These are phyloP conservation scores for Penicillium paneum DNA, from an alignment of 2,329 filamentous ascomycete species.

Conservation along the genomic window DNA sequence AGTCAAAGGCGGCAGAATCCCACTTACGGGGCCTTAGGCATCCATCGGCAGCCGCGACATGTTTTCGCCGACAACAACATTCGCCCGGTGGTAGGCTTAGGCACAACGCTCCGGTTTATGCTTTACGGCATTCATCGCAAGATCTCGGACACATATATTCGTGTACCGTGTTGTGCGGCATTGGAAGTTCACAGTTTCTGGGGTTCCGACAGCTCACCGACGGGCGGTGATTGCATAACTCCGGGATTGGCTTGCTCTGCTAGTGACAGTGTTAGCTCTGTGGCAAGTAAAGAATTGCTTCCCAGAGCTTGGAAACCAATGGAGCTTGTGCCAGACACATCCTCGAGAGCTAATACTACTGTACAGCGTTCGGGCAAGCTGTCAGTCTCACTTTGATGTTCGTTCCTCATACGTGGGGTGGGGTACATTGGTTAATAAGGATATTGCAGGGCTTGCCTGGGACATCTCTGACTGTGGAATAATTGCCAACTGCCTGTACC, in stretches of 20 bases:
- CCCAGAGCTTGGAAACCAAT: not conserved
- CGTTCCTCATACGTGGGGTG: not conserved
- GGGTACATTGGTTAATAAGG: not conserved
- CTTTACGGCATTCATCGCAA: not conserved
- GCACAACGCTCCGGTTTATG: not conserved
- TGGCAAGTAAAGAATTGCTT: not conserved
- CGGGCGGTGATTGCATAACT: not conserved
- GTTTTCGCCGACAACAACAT: slow-evolving; percentile 11
- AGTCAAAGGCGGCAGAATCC: slow-evolving; percentile 3
- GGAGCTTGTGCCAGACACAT: not conserved
- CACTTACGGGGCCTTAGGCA: slow-evolving; percentile 5
- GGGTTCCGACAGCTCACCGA: not conserved
- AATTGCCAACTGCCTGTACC: not conserved
- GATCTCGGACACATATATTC: not conserved
- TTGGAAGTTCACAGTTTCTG: not conserved
- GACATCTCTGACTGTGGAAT: not conserved
- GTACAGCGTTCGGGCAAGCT: not conserved
- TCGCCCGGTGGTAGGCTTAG: not conserved
- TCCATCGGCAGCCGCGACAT: slow-evolving; percentile 7
- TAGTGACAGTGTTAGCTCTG: not conserved
- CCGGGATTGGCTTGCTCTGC: not conserved
- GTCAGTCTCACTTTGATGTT: not conserved
- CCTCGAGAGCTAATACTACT: not conserved
- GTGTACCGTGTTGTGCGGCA: not conserved
- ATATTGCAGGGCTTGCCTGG: not conserved